A percentile compares a stretch with the other conserved stretches of the same genome.
phyloP scores from a whole-genome alignment of 805 yeast genomes.

The Candida insectorum region DNA sequence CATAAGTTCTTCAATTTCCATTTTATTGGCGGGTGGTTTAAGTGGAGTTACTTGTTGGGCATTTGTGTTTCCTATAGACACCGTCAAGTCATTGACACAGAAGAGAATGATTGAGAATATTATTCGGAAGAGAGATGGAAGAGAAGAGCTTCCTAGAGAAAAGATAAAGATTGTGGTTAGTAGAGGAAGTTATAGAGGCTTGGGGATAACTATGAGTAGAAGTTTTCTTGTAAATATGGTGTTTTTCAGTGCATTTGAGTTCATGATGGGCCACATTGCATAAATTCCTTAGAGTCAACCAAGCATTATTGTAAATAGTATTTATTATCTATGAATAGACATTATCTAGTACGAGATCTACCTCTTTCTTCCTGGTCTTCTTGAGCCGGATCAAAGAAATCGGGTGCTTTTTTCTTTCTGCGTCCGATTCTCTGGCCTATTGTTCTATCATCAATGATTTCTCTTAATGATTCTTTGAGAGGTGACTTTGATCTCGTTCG shows the following conservation, averaged over 20 bases:
- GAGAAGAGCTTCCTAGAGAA: constrained; percentile 35
- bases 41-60: constrained; percentile 78
- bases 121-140: constrained; percentile 48
- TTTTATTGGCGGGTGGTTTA: constrained; percentile 65
- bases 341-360: constrained; percentile 11
- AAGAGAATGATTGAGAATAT: constrained; percentile 69
- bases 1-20: constrained; percentile 27
- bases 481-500: constrained; percentile 37
- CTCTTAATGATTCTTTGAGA: constrained; percentile 21
- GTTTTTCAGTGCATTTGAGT: constrained; percentile 71
- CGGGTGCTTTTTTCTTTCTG: constrained; percentile 10
- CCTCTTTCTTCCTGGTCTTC: constrained; percentile 14
- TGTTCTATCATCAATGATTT: constrained; percentile 14
- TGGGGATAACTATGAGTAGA: constrained; percentile 70
- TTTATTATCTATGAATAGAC: constrained; percentile 5
- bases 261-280: constrained; percentile 54
- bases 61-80: constrained; percentile 75
- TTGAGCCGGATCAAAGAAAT: not conserved
- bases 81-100: constrained; percentile 72
- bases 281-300: too few species aligned
- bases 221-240: constrained; percentile 72
- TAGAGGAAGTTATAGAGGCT: constrained; percentile 65
- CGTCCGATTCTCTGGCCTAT: constrained; percentile 9
- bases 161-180: constrained; percentile 26
- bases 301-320: too few species aligned